These are phyloP conservation scores for Lepiota subincarnata DNA, from an alignment of 768 basidiomycete genomes.

Conservation along the genomic window DNA sequence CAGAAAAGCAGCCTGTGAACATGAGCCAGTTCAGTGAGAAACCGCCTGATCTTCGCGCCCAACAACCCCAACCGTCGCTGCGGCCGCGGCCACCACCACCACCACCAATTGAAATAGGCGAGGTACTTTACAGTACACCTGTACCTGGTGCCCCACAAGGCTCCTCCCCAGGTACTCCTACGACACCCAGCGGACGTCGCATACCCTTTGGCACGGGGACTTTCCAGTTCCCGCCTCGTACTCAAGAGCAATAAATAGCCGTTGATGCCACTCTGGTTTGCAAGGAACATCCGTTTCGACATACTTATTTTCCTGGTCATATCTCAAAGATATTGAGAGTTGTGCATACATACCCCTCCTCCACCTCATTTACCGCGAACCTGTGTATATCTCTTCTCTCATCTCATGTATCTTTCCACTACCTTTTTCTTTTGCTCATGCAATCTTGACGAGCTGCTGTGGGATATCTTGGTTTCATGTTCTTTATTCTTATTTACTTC, in stretches of 20 bases:
- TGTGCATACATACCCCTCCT: neutral
- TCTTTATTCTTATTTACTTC: neutral
- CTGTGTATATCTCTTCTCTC: slow-evolving; percentile 1
- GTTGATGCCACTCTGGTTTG: slow-evolving; percentile 56
- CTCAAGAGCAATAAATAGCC: neutral
- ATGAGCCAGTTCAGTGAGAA: neutral
- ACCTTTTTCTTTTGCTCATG: neutral
- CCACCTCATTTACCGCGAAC: neutral
- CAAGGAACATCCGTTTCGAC: slow-evolving; percentile 61
- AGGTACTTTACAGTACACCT: slow-evolving; percentile 9
- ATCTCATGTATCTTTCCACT: neutral
- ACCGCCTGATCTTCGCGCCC: neutral
- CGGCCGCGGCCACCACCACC: neutral
- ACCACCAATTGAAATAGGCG: neutral
- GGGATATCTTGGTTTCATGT: slow-evolving; percentile 2
- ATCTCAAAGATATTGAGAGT: slow-evolving; percentile 6
- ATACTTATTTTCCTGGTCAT: neutral
- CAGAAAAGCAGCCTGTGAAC: neutral
- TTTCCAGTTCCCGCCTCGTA: slow-evolving; percentile 9
- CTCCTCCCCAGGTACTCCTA: slow-evolving; percentile 7
- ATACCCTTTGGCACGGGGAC: slow-evolving; percentile 12
- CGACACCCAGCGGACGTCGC: slow-evolving; percentile 9
- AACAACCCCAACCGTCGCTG: neutral
- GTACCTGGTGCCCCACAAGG: neutral
- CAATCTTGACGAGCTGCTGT: slow-evolving; percentile 11